phyloP scores from a whole-genome alignment of 2,329 filamentous ascomycete genomes.

The Xylaria sp. region DNA sequence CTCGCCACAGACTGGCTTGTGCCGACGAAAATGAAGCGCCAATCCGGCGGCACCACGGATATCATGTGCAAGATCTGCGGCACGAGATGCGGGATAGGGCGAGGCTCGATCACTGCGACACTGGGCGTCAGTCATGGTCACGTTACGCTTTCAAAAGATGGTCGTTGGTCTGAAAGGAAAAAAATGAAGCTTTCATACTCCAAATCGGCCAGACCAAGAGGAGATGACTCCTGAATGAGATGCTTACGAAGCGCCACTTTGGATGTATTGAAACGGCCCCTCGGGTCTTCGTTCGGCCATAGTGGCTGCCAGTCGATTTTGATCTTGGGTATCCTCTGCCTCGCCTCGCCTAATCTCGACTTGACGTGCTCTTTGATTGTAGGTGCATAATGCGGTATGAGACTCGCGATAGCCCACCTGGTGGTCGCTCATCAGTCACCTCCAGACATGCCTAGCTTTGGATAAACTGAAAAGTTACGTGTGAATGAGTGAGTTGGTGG shows the following conservation, averaged over 20 bases:
- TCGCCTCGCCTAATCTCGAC: constrained; percentile 54
- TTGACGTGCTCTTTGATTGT: constrained; percentile 55
- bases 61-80: constrained; percentile 65
- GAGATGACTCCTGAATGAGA: not conserved
- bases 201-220: not conserved
- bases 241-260: constrained; percentile 58
- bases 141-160: not conserved
- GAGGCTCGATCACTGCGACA: constrained; percentile 58
- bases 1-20: constrained; percentile 59
- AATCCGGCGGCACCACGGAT: constrained; percentile 63
- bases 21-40: constrained; percentile 65
- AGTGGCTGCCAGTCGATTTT: constrained; percentile 50
- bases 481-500: not conserved
- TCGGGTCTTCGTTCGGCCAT: constrained; percentile 44
- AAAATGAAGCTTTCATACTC: not conserved
- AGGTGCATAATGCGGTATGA: constrained; percentile 58
- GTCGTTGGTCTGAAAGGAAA: not conserved
- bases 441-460: constrained; percentile 1
- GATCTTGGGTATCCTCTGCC: constrained; percentile 52
- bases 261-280: constrained; percentile 57
- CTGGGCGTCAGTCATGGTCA: not conserved
- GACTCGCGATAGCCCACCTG: constrained; percentile 59
- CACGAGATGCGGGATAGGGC: constrained; percentile 60
- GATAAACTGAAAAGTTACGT: not conserved
- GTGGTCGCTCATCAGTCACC: constrained; percentile 41